phyloP scores from a whole-genome alignment of 2,329 filamentous ascomycete genomes.

The Penicillium sp. region DNA sequence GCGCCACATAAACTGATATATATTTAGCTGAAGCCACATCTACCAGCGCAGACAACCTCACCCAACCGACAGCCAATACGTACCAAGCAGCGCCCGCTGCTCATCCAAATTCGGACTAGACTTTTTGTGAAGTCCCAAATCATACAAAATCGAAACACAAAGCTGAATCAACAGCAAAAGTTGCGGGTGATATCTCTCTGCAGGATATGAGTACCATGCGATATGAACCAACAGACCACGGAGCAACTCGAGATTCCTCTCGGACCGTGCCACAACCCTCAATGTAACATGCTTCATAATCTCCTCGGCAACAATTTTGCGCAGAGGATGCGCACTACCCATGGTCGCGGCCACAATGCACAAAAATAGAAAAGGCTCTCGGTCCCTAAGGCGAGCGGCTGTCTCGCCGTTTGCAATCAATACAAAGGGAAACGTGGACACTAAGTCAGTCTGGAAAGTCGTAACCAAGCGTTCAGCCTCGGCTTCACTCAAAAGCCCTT shows the following conservation, averaged over 20 bases:
- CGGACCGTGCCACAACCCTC: neutral
- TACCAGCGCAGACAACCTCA: neutral
- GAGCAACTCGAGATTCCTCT: neutral
- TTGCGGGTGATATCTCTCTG: neutral
- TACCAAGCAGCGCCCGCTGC: neutral
- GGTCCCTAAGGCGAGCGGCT: neutral
- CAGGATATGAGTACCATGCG: neutral
- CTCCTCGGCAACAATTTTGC: neutral
- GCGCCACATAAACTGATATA: neutral
- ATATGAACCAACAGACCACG: neutral
- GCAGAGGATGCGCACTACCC: neutral
- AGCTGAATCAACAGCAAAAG: neutral
- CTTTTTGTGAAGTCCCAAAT: neutral
- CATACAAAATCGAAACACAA: neutral
- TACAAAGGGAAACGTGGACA: neutral
- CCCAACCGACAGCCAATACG: neutral
- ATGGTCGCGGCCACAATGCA: neutral
- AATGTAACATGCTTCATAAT: neutral
- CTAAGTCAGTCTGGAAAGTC: neutral
- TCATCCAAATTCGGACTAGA: neutral
- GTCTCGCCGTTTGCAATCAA: neutral
- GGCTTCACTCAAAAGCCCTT: neutral
- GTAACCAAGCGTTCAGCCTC: neutral
- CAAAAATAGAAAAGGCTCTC: neutral
- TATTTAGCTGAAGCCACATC: neutral